These are phyloP conservation scores for Lomentospora prolificans DNA, from an alignment of 2,329 filamentous ascomycete species.

Conservation along the genomic window DNA sequence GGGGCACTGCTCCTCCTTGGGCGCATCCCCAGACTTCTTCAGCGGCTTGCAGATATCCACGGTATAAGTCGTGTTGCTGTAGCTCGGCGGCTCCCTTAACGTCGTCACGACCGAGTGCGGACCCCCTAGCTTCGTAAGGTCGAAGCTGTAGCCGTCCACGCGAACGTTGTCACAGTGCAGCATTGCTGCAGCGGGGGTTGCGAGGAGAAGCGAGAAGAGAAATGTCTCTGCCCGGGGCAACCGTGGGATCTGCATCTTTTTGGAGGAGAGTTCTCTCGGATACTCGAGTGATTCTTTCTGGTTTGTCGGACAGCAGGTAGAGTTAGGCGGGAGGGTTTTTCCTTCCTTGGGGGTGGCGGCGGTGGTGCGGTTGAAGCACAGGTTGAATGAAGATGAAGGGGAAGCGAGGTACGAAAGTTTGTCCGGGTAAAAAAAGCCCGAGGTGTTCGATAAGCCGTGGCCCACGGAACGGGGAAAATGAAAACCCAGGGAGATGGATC, in stretches of 20 bases:
- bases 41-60: conserved; percentile 66
- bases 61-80: conserved; percentile 70
- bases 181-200: conserved; percentile 32
- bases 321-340: no score
- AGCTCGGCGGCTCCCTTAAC: conserved; percentile 39
- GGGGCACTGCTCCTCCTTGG: conserved; percentile 53
- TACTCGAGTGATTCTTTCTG: neutral
- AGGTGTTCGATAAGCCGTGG: neutral
- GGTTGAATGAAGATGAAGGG: neutral
- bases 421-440: neutral
- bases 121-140: conserved; percentile 54
- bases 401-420: neutral
- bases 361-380: neutral
- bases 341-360: neutral
- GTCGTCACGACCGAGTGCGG: conserved; percentile 59
- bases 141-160: conserved; percentile 49
- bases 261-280: neutral
- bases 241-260: neutral
- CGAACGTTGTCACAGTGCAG: conserved; percentile 54
- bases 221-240: neutral
- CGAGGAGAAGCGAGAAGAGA: conserved; percentile 6
- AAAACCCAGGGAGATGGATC: no score
- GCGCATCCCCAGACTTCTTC: conserved; percentile 46
- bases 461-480: neutral
- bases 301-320: neutral